A percentile compares a stretch with the other conserved stretches of the same genome.
phyloP scores from a whole-genome alignment of 2,329 filamentous ascomycete species.

The Sclerotinia sclerotiorum region DNA sequence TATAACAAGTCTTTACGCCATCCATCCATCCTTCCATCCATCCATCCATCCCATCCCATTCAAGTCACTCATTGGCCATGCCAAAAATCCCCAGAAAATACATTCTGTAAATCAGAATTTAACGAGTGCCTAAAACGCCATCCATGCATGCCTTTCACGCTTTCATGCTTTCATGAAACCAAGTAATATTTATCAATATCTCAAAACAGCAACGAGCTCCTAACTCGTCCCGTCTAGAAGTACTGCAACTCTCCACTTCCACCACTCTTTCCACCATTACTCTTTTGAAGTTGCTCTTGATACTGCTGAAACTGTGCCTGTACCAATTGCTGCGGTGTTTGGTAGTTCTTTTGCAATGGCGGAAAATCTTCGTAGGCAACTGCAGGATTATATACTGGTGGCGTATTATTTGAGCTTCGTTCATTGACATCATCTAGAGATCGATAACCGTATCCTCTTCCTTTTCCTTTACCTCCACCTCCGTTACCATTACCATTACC shows the following conservation, averaged over 20 bases:
- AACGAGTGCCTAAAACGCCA: not conserved
- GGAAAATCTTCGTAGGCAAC: constrained; percentile 42
- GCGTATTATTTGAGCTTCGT: constrained; percentile 45
- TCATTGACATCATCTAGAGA: constrained; percentile 65
- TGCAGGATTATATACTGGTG: constrained; percentile 36
- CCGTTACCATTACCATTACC: constrained; percentile 33
- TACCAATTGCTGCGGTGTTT: constrained; percentile 39
- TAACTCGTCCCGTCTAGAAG: constrained; percentile 25
- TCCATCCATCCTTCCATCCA: not conserved
- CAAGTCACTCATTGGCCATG: not conserved
- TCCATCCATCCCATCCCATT: not conserved
- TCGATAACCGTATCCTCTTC: constrained; percentile 57
- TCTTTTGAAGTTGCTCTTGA: constrained; percentile 37
- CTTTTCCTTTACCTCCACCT: constrained; percentile 45
- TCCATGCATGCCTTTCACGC: not conserved
- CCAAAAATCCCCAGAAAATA: not conserved
- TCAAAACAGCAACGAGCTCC: not conserved
- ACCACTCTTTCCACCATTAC: constrained; percentile 30
- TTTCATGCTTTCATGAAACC: not conserved
- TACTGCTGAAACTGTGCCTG: constrained; percentile 40
- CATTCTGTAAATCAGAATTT: not conserved
- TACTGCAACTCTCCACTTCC: constrained; percentile 38
- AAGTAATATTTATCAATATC: constrained; percentile 10
- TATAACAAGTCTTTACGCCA: not conserved
- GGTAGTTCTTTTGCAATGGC: constrained; percentile 40